Base-by-base conservation (phyloP, 345 rosid species). In the Hibiscus tridactylites region DNA sequence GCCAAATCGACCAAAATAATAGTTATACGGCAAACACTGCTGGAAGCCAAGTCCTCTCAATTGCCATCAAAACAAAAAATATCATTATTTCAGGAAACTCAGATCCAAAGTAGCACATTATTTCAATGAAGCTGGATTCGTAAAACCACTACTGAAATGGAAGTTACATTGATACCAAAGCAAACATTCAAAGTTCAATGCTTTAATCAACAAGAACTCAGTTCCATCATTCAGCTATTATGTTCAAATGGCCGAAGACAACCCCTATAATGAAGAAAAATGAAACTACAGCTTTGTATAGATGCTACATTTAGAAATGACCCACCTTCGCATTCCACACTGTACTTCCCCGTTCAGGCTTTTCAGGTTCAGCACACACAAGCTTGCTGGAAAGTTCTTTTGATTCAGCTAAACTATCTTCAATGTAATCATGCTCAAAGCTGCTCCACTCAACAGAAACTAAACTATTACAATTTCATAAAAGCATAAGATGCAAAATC, bases 311-410 rank as follows among this genome's bases (percentile, higher is more conserved):
- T 62, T 53, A 73, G 10, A 67, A 71, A 42, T 46, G 13, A 60
- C 80, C 80, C 54, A 92, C 99, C 95, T 95, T 95, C 19, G 97
- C 99, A 74, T 88, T 87, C 99, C 99, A 95, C 61, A 95, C 74
- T n/a, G 85, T 84, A 50, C 70, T 75, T 74, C 80, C 86, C 71
- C 33, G 60, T 31, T 65, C 88, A 17, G 74, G 57, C 46, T 74
- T 75, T 26, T 37, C 77, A 63, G 71, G 75, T 57, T 78, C 84
- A 69, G 80, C 78, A 46, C 81, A 65, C 49, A 70, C 77, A 68
- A 80, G 72, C 78, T 81, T 81, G 44, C 71, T 44, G 61, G 82
- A 75, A 31, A 72, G 76, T 13, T 64, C 81, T 68, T 81, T 88
- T 19, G 64, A 60, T 75, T 83, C 88, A 71, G 78, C 75, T 19